Conservation (phyloP, 805 yeast species). For the Starmerella sp. region DNA sequence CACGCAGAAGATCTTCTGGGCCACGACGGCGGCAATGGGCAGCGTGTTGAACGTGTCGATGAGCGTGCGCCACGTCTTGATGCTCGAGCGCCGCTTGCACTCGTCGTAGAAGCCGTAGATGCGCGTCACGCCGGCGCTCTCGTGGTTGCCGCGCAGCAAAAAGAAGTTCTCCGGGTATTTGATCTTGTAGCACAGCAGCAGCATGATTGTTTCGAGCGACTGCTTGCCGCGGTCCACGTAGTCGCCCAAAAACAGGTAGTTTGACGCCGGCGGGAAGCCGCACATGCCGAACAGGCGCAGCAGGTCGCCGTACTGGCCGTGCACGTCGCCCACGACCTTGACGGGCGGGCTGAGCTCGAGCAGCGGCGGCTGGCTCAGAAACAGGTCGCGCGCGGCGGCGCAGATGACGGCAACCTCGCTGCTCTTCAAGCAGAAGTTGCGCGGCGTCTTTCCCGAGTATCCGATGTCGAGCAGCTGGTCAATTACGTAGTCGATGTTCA, state of each 20-base stretch:
- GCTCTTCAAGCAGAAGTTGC: slow-evolving; percentile 71
- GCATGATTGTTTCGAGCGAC: slow-evolving; percentile 78
- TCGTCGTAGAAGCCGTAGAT: slow-evolving; percentile 97
- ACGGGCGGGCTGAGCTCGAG: slow-evolving; percentile 79
- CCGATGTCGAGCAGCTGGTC: slow-evolving; percentile 92
- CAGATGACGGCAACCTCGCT: slow-evolving; percentile 84
- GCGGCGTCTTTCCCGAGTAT: slow-evolving; percentile 86
- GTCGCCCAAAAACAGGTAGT: slow-evolving; percentile 87
- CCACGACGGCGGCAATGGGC: slow-evolving; percentile 91
- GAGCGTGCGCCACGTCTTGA: slow-evolving; percentile 85
- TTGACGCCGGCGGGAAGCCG: slow-evolving; percentile 92
- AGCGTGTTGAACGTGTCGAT: slow-evolving; percentile 90
- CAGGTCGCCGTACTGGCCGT: slow-evolving; percentile 90
- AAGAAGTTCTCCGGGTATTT: slow-evolving; percentile 93
- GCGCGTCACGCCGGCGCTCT: slow-evolving; percentile 91
- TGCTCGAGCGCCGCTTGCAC: slow-evolving; percentile 83
- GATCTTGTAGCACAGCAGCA: slow-evolving; percentile 80
- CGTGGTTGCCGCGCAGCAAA: slow-evolving; percentile 91
- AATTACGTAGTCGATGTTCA: slow-evolving; percentile 75
- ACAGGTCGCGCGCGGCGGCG: slow-evolving; percentile 75
- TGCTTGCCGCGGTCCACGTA: slow-evolving; percentile 98
- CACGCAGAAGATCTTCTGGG: slow-evolving; percentile 84
- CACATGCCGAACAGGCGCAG: slow-evolving; percentile 85
- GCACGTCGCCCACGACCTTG: slow-evolving; percentile 86
- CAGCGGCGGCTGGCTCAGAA: slow-evolving; percentile 79